Conservation (phyloP, 768 basidiomycete genomes). For the Amanita pseudoporphyria region DNA sequence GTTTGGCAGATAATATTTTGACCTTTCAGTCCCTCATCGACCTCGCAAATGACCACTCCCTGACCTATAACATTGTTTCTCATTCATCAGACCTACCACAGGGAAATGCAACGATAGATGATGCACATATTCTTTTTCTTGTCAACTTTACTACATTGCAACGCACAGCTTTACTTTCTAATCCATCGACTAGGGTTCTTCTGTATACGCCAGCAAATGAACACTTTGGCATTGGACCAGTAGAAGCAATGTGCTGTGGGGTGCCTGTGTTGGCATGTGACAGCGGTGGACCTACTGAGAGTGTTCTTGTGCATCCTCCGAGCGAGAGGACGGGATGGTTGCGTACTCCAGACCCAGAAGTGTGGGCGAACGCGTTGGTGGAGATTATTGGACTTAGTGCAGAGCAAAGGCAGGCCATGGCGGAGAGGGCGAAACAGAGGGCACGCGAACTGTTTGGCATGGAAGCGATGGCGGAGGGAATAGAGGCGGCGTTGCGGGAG, state of each 20-base stretch:
- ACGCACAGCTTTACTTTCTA: slow-evolving; percentile 69
- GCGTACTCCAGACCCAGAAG: slow-evolving; percentile 42
- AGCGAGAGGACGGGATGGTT: slow-evolving; percentile 71
- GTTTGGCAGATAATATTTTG: slow-evolving; percentile 73
- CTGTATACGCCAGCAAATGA: slow-evolving; percentile 94
- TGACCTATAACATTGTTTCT: slow-evolving; percentile 52
- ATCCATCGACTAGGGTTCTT: slow-evolving; percentile 57
- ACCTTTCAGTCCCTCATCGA: slow-evolving; percentile 57
- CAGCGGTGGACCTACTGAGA: slow-evolving; percentile 88
- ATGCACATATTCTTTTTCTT: slow-evolving; percentile 74
- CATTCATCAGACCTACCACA: slow-evolving; percentile 30
- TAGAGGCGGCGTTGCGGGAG: slow-evolving; percentile 46
- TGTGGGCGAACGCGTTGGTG: slow-evolving; percentile 63
- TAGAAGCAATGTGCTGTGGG: slow-evolving; percentile 91
- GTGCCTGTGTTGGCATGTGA: slow-evolving; percentile 84
- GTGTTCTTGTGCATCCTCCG: slow-evolving; percentile 33
- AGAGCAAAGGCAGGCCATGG: slow-evolving; percentile 37
- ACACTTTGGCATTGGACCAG: slow-evolving; percentile 94
- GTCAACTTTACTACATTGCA: slow-evolving; percentile 85
- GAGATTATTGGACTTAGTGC: slow-evolving; percentile 43
- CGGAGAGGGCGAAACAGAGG: slow-evolving; percentile 44
- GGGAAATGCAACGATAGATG: slow-evolving; percentile 22
- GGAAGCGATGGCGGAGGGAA: slow-evolving; percentile 55
- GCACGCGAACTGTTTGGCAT: slow-evolving; percentile 65
- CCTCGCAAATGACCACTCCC: slow-evolving; percentile 38